Percentiles rank a stretch among this genome's conserved stretches.
These are phyloP conservation scores for Sarocladium strictum DNA, from an alignment of 2,329 filamentous ascomycete species.

Conservation along the genomic window DNA sequence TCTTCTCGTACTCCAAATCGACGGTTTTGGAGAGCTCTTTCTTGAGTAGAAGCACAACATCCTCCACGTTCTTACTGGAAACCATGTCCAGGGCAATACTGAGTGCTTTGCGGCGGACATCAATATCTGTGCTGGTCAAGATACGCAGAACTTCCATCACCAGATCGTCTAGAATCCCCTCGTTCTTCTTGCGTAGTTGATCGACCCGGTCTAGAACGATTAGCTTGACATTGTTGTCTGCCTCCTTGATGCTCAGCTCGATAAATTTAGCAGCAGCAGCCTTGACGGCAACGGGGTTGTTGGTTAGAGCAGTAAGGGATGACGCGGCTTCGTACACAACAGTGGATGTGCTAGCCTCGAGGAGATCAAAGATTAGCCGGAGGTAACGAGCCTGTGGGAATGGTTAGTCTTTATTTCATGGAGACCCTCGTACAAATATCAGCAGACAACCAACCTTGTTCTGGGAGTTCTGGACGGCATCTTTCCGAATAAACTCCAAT, in stretches of 20 bases:
- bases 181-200: slow-evolving; percentile 78
- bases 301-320: slow-evolving; percentile 86
- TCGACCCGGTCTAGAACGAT: slow-evolving; percentile 95
- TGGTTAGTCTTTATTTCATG: background rate
- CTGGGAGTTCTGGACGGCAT: slow-evolving; percentile 87
- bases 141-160: slow-evolving; percentile 97
- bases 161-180: slow-evolving; percentile 85
- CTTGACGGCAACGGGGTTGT: slow-evolving; percentile 95
- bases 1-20: slow-evolving; percentile 98
- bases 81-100: slow-evolving; percentile 94
- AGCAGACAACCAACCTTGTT: slow-evolving; percentile 75
- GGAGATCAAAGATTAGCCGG: slow-evolving; percentile 89
- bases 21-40: slow-evolving; percentile 97
- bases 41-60: slow-evolving; percentile 91
- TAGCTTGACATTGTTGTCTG: slow-evolving; percentile 98
- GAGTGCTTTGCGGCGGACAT: slow-evolving; percentile 88
- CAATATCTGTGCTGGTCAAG: slow-evolving; percentile 89
- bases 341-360: slow-evolving; percentile 88
- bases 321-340: slow-evolving; percentile 97
- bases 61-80: slow-evolving; percentile 96
- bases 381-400: slow-evolving; percentile 70
- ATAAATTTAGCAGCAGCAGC: slow-evolving; percentile 95
- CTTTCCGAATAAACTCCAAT: slow-evolving; percentile 95
- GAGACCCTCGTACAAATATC: no score
- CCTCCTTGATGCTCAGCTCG: slow-evolving; percentile 93